Evolutionary conservation across 306 rosid species (phyloP), one percentile per base, ranked within the genome.

Genomic region (Acacia crassicarpa): DNA sequence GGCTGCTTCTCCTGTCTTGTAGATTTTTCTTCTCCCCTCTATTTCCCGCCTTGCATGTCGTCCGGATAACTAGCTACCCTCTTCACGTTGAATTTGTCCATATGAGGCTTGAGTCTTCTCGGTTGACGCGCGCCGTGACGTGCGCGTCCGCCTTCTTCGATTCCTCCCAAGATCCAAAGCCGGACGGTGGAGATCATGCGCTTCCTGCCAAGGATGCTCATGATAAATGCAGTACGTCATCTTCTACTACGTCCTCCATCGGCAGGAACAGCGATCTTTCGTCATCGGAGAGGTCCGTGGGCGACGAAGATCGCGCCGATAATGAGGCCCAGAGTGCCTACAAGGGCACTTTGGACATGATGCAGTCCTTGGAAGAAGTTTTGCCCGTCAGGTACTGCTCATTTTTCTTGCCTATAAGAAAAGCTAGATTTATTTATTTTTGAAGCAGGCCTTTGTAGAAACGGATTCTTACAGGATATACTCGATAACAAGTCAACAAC

Each of bases 241-340:
- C 91, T 15, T 65, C 96, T 8, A 76, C 86, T 8, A 79, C 94
- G 10, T 90, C 97, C 6, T 94, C 98, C 81, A 92, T 94, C 78
- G 97, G 98, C 44, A 92, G 86, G 78, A 84, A 94, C 83, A 94
- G 97, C 87, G 97, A 91, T 84, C 74, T 61, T 44, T 85, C 83
- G 14, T 78, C 90, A 7, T 78, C 90, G 2, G 87, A 59, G 32
- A 65, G 80, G 44, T 89, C 82, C 4, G 78, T 85, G 75, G 90
- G 82, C 46, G 90, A 66, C 44, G 89, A 86, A 22, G 91, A 87
- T 72, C 40, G 33, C 16, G 84, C 62, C 8, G 88, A 87, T 27
- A 81, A 85, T 77, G 98, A 92, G 82, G 93, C 82, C 76, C 88
- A 94, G 88, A 94, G 95, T 85, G 72, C 90, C 1, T 92, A 85